phyloP scores from a whole-genome alignment of 139 green algal genomes.

The Tetraselmis chui region DNA sequence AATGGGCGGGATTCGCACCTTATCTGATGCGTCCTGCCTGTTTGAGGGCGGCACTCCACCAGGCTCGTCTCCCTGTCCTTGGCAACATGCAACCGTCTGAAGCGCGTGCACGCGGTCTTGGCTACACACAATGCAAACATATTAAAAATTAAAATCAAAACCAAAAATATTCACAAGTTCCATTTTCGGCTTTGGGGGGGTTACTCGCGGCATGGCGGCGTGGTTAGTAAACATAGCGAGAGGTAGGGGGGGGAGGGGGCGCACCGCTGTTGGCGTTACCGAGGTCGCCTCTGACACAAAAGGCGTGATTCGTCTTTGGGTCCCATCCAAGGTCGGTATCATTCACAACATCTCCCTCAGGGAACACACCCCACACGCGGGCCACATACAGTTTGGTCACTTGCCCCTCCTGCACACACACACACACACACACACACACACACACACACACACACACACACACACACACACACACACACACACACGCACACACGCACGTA shows the following conservation, averaged over 20 bases:
- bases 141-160: no score
- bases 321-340: constrained; percentile 52
- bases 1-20: no score
- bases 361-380: constrained; percentile 65
- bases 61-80: constrained; percentile 53
- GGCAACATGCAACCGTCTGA: constrained; percentile 37
- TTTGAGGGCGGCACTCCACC: constrained; percentile 55
- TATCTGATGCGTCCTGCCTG: constrained; percentile 69
- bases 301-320: constrained; percentile 37
- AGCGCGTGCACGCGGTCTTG: constrained; percentile 38
- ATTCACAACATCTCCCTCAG: constrained; percentile 25
- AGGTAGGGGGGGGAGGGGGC: no score
- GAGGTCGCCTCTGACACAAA: neutral
- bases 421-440: neutral
- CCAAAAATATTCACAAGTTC: no score
- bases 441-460: neutral
- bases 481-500: no score
- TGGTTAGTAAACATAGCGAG: no score
- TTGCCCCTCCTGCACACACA: constrained; percentile 15
- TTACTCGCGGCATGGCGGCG: no score
- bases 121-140: no score
- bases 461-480: no score
- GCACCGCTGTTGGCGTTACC: no score
- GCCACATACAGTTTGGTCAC: constrained; percentile 82
- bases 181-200: no score